These are phyloP conservation scores for Neofusicoccum parvum DNA, from an alignment of 2,329 filamentous ascomycete genomes.

Conservation along the genomic window DNA sequence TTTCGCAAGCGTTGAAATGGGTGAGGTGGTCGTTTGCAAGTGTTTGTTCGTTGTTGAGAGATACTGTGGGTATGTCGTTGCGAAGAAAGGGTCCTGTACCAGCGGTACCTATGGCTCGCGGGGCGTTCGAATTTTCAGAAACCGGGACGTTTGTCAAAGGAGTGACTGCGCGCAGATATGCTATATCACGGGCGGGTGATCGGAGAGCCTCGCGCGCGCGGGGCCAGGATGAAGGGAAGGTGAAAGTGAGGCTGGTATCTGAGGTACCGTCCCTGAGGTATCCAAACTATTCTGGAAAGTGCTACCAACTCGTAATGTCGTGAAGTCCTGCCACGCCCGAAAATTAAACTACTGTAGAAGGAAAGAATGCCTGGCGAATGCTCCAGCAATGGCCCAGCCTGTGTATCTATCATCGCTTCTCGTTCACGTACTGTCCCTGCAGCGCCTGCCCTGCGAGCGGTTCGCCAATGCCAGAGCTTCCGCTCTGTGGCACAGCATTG, in stretches of 20 bases:
- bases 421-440: constrained; percentile 17
- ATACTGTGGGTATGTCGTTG: background rate
- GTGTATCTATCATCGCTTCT: constrained; percentile 12
- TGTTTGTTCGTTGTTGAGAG: background rate
- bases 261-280: background rate
- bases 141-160: background rate
- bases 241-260: background rate
- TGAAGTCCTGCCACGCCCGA: constrained; percentile 9
- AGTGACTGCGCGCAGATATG: background rate
- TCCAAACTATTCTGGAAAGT: background rate
- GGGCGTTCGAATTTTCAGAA: too few species aligned
- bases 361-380: background rate
- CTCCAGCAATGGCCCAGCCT: background rate
- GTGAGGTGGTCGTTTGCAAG: too few species aligned
- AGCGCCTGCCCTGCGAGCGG: constrained; percentile 26
- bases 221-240: background rate
- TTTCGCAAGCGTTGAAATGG: background rate
- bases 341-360: background rate
- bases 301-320: constrained; percentile 12
- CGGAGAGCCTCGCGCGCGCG: background rate
- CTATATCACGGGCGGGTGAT: background rate
- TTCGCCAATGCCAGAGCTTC: constrained; percentile 39
- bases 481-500: constrained; percentile 37
- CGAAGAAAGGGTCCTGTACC: background rate
- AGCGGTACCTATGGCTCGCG: too few species aligned